Evolutionary conservation across 177 flowering plant genomes (phyloP).

Genomic region (Telopea speciosissima): DNA sequence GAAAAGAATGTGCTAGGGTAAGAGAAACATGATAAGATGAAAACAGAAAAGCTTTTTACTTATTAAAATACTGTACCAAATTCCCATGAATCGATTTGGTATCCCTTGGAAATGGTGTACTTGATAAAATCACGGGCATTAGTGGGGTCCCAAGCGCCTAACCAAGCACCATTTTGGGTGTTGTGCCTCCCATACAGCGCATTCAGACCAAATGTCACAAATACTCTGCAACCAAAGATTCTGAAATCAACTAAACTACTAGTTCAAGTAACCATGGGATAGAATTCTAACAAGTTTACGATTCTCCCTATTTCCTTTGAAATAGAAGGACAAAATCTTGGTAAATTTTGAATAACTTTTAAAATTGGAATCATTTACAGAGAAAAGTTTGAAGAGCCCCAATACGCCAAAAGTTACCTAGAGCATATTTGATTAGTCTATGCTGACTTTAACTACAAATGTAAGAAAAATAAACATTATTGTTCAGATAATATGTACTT

Average conservation of each 20-base stretch:
- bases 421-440: background rate
- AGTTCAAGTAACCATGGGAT: background rate
- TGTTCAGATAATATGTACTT: too few species aligned
- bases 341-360: background rate
- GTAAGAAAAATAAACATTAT: too few species aligned
- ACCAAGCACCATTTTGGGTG: constrained; percentile 3
- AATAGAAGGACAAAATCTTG: too few species aligned
- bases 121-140: constrained; percentile 6
- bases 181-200: constrained; percentile 12
- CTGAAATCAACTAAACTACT: background rate
- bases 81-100: constrained; percentile 11
- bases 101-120: constrained; percentile 8
- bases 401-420: too few species aligned
- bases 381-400: background rate
- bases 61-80: constrained; percentile 3
- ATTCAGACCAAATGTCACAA: constrained; percentile 18
- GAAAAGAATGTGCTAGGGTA: background rate
- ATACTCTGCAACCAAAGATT: constrained; percentile 9
- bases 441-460: too few species aligned
- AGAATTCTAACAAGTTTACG: background rate
- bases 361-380: background rate
- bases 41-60: background rate
- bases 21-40: background rate
- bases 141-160: constrained; percentile 9
- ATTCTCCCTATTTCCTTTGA: background rate